Conservation (phyloP, 352 stramenopile genomes). For the Globisporangium radiosum region DNA sequence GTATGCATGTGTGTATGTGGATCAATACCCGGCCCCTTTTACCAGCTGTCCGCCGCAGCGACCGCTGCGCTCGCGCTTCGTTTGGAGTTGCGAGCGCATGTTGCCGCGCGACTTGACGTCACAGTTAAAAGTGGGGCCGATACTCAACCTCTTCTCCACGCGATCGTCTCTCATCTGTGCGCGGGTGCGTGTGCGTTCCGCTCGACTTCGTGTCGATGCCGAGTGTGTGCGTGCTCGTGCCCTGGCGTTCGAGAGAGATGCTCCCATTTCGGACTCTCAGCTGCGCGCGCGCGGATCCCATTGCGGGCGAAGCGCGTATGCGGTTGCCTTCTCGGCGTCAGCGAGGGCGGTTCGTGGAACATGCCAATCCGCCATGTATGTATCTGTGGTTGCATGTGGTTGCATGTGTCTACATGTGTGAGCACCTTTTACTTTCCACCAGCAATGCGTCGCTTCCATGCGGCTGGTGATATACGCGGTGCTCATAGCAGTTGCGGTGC, state of each 20-base stretch:
- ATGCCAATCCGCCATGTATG: conserved; percentile 12
- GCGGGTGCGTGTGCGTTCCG: conserved; percentile 11
- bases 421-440: conserved; percentile 76
- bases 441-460: conserved; percentile 28
- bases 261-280: conserved; percentile 23
- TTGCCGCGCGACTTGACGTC: conserved; percentile 20
- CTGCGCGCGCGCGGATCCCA: conserved; percentile 30
- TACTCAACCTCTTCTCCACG: conserved; percentile 23
- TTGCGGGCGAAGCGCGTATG: conserved; percentile 28
- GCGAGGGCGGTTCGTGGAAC: conserved; percentile 30
- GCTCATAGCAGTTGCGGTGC: conserved; percentile 49
- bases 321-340: conserved; percentile 37
- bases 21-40: conserved; percentile 37
- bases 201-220: too few relatives aligned
- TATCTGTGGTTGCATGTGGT: neutral
- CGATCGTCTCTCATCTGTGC: conserved; percentile 16
- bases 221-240: neutral
- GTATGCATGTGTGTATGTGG: neutral
- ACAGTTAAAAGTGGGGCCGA: conserved; percentile 79
- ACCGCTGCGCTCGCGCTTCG: conserved; percentile 2
- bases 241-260: conserved; percentile 21
- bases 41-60: conserved; percentile 47
- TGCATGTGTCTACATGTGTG: conserved; percentile 10
- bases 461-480: conserved; percentile 78
- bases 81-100: neutral